Evolutionary conservation across 805 yeast species (phyloP).

Genomic region (Nakazawaea molendinolei): DNA sequence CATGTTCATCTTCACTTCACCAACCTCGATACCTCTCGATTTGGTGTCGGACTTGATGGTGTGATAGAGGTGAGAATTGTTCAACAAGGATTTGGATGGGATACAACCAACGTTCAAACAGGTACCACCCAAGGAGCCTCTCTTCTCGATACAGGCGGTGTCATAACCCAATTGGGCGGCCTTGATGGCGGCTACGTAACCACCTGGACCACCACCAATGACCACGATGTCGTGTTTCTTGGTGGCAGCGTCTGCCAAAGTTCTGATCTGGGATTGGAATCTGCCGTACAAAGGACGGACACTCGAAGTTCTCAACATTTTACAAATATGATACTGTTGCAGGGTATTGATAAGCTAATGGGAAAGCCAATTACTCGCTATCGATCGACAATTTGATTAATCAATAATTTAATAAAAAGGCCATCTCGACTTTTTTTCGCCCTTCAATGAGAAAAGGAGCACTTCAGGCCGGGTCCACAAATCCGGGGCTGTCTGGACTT

Average conservation of each 20-base stretch:
- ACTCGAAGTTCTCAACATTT: constrained; percentile 10
- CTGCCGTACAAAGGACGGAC: constrained; percentile 5
- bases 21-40: constrained; percentile 85
- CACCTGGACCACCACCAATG: constrained; percentile 99
- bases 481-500: constrained; percentile 2
- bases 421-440: too few relatives aligned
- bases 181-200: constrained; percentile 97
- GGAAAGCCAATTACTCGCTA: too few relatives aligned
- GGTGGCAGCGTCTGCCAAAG: constrained; percentile 22
- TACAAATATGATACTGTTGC: not conserved
- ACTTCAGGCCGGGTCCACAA: constrained; percentile 11
- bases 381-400: too few relatives aligned
- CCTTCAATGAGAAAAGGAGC: constrained; percentile 5
- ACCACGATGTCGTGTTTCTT: constrained; percentile 84
- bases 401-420: too few relatives aligned
- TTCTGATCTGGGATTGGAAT: constrained; percentile 3
- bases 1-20: constrained; percentile 70
- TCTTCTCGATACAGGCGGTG: constrained; percentile 95
- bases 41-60: constrained; percentile 79
- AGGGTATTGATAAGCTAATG: too few relatives aligned
- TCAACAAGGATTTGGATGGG: constrained; percentile 92
- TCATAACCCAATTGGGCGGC: constrained; percentile 94
- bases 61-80: constrained; percentile 92
- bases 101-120: constrained; percentile 99
- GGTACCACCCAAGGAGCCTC: constrained; percentile 96